Base-by-base conservation (phyloP, 2,329 filamentous ascomycete genomes). In the Sphaerostilbella broomeana region DNA sequence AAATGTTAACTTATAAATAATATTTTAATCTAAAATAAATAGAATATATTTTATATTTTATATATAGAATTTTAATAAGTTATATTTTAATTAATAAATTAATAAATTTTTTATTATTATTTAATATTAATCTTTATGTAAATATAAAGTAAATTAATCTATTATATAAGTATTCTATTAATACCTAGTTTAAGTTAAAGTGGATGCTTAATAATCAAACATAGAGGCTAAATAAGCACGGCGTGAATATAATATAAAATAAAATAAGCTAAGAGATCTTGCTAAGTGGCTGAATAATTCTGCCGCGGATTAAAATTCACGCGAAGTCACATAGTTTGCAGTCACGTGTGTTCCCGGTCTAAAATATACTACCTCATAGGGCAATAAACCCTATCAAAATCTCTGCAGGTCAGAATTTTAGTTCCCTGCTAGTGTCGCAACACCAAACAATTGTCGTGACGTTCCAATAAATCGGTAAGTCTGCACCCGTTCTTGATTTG, bases 381-480 rank as follows among this genome's bases (percentile, higher is more conserved):
- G 51, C 59, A 52, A 44, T 52, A 64, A 68, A 62, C 65, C 65
- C 65, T 68, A 67, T 57, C 45, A 50, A 51, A 58, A 61, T 55
- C 62, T 58, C 53, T 42, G 53, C 44, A 50, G 52, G 44, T 21
- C 42, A 40, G 50, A 38, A 45, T 45, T 57, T 56, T 35, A 49
- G 38, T 46, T 49, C 46, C 57, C 52, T 52, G 56, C 53, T 49
- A 51, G 51, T 48, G 52, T 48, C 51, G 58, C 55, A 55, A 59
- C 28, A 44, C 38, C 55, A 58, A 63, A 55, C 59, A 58, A 58
- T 60, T 51, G 49, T 55, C 58, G 63, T 61, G 63, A 67, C 66
- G 57, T 53, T 55, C 53, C 60, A 53, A 67, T 62, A 67, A 69
- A 68, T 70, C 69, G 69, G 70, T 73, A 69, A 54, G 68, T 69